A percentile compares a stretch with the other conserved stretches of the same genome.
These are phyloP conservation scores for Triadica sebifera DNA, from an alignment of 345 rosid species.

Conservation along the genomic window DNA sequence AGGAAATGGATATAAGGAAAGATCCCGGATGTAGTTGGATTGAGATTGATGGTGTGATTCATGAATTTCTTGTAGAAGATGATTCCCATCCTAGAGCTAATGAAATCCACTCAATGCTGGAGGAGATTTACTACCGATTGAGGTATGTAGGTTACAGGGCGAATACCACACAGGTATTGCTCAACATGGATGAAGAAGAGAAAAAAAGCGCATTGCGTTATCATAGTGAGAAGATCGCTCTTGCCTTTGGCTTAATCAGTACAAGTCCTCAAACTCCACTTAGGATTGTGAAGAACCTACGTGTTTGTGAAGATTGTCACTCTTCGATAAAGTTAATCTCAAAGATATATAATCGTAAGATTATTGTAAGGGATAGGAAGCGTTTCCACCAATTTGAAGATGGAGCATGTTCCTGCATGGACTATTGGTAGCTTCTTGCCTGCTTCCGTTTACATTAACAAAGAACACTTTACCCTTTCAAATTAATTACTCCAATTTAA, in stretches of 20 bases:
- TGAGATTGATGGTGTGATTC: slow-evolving; percentile 46
- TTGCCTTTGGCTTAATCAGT: slow-evolving; percentile 48
- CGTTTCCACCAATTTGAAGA: slow-evolving; percentile 75
- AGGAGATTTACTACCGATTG: slow-evolving; percentile 40
- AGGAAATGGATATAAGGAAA: slow-evolving; percentile 43
- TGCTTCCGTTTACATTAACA: background rate
- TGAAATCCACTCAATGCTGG: slow-evolving; percentile 44
- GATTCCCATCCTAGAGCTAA: slow-evolving; percentile 37
- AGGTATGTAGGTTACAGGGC: slow-evolving; percentile 49
- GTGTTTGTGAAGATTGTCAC: slow-evolving; percentile 51
- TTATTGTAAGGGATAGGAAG: slow-evolving; percentile 60
- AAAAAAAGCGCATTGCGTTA: slow-evolving; percentile 46
- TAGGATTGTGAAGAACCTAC: slow-evolving; percentile 47
- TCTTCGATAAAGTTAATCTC: slow-evolving; percentile 41
- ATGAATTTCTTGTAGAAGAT: slow-evolving; percentile 53
- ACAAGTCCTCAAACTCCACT: slow-evolving; percentile 41
- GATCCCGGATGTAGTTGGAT: slow-evolving; percentile 62
- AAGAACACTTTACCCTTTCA: too few relatives aligned
- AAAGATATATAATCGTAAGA: slow-evolving; percentile 55
- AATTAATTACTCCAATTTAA: too few relatives aligned
- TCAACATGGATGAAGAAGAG: slow-evolving; percentile 55
- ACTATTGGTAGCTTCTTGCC: slow-evolving; percentile 3
- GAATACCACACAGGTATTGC: slow-evolving; percentile 38
- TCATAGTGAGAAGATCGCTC: slow-evolving; percentile 57
- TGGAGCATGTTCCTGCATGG: slow-evolving; percentile 70